Evolutionary conservation across 116 monocot species (phyloP).

Genomic region (Iris pallida): DNA sequence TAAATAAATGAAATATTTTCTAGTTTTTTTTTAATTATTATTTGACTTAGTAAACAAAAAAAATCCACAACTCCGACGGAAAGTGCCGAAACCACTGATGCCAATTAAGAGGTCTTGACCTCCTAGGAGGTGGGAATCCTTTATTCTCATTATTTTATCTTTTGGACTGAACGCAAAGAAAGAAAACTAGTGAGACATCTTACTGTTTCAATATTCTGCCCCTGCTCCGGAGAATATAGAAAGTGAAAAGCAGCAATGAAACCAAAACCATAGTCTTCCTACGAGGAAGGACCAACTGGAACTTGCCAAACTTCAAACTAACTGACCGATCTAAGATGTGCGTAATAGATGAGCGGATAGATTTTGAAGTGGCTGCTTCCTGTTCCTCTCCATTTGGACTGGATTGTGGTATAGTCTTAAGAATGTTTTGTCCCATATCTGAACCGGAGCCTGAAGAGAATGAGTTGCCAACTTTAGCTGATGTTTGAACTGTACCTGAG

Average conservation of each 20-base stretch:
- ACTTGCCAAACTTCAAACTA: conserved; percentile 36
- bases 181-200: conserved; percentile 3
- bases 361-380: conserved; percentile 13
- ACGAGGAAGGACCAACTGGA: conserved; percentile 27
- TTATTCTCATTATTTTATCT: too few relatives aligned
- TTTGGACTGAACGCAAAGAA: background rate
- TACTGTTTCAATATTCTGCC: conserved; percentile 40
- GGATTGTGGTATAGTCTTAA: conserved; percentile 3
- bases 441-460: conserved; percentile 15
- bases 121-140: too few relatives aligned
- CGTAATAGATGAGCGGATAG: conserved; percentile 11
- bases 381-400: conserved; percentile 16
- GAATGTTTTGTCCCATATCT: conserved; percentile 2
- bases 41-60: too few relatives aligned
- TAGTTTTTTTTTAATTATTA: too few relatives aligned
- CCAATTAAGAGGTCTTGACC: too few relatives aligned
- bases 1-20: too few relatives aligned
- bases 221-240: conserved; percentile 37
- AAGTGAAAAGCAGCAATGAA: conserved; percentile 31
- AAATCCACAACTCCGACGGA: too few relatives aligned
- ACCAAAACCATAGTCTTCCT: conserved; percentile 47
- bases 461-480: conserved; percentile 9
- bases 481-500: background rate
- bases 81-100: too few relatives aligned
- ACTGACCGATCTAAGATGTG: conserved; percentile 22